Evolutionary conservation across 495 filamentous ascomycete genomes (phyloP).

Genomic region (Ascodesmis nigricans): DNA sequence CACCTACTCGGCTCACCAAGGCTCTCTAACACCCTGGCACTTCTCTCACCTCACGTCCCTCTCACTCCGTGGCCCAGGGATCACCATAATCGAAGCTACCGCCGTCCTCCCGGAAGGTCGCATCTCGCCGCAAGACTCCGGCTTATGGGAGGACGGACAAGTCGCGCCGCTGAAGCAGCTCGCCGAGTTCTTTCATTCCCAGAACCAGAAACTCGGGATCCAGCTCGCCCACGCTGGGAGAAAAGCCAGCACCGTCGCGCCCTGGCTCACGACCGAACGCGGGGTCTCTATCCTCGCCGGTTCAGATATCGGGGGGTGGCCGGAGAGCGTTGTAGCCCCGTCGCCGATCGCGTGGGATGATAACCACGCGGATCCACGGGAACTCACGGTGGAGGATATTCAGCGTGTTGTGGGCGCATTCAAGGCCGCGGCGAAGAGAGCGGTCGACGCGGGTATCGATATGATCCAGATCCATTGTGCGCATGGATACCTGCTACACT

Average conservation of each 20-base stretch:
- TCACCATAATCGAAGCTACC: slow-evolving; percentile 53
- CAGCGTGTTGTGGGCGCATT: slow-evolving; percentile 39
- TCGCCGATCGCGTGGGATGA: slow-evolving; percentile 30
- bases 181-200: slow-evolving; percentile 47
- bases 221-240: slow-evolving; percentile 59
- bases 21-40: slow-evolving; percentile 42
- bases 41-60: slow-evolving; percentile 30
- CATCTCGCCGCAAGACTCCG: slow-evolving; percentile 49
- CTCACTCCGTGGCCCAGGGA: slow-evolving; percentile 40
- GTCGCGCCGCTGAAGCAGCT: slow-evolving; percentile 38
- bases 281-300: slow-evolving; percentile 8
- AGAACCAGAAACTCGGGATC: slow-evolving; percentile 47
- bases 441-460: slow-evolving; percentile 47
- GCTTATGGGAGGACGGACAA: slow-evolving; percentile 55
- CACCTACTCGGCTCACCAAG: slow-evolving; percentile 45
- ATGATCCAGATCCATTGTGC: slow-evolving; percentile 40
- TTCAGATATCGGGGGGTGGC: slow-evolving; percentile 43
- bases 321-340: slow-evolving; percentile 40
- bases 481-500: slow-evolving; percentile 41
- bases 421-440: slow-evolving; percentile 34
- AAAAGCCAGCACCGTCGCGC: slow-evolving; percentile 47
- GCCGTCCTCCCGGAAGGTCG: slow-evolving; percentile 48
- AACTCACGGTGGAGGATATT: slow-evolving; percentile 40
- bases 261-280: slow-evolving; percentile 30
- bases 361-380: slow-evolving; percentile 29